phyloP scores from a whole-genome alignment of 139 green algal species.

The Chlorella sp. region DNA sequence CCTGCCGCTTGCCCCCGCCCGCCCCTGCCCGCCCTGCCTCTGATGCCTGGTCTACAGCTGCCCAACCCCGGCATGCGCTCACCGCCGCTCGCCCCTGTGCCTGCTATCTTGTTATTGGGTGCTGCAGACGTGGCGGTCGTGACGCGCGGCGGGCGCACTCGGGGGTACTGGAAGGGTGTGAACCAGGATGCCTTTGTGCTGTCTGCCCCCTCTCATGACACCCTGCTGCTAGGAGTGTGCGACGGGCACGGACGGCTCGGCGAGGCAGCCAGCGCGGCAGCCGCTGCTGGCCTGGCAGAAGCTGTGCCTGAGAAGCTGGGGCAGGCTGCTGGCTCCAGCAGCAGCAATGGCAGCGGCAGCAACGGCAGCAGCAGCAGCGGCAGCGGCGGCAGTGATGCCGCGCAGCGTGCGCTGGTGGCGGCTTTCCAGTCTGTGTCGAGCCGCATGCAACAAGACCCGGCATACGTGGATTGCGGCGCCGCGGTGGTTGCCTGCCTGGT shows the following conservation, averaged over 20 bases:
- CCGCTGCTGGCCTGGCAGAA: conserved; percentile 1
- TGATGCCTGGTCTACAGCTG: not conserved
- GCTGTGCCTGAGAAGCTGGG: not conserved
- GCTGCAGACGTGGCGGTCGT: not conserved
- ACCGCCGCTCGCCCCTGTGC: too few relatives aligned
- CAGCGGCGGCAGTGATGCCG: not conserved
- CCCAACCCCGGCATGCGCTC: too few relatives aligned
- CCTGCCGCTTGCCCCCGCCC: not conserved
- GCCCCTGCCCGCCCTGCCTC: not conserved
- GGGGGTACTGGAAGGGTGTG: not conserved
- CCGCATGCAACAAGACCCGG: not conserved
- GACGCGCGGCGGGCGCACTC: not conserved
- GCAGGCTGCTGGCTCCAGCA: not conserved
- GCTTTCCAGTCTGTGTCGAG: conserved; percentile 1
- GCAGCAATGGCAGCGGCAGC: not conserved
- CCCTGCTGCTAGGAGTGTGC: not conserved
- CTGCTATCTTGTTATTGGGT: too few relatives aligned
- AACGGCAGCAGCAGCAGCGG: not conserved
- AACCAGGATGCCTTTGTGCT: conserved; percentile 26
- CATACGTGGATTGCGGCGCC: not conserved
- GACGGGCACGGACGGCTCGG: conserved; percentile 12
- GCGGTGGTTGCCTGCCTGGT: conserved; percentile 3
- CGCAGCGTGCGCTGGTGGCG: conserved; percentile 8
- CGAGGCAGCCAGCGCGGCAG: not conserved
- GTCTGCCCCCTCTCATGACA: not conserved